These are phyloP conservation scores for Heterobasidion occidentale DNA, from an alignment of 1,284 basidiomycete species.

Conservation along the genomic window DNA sequence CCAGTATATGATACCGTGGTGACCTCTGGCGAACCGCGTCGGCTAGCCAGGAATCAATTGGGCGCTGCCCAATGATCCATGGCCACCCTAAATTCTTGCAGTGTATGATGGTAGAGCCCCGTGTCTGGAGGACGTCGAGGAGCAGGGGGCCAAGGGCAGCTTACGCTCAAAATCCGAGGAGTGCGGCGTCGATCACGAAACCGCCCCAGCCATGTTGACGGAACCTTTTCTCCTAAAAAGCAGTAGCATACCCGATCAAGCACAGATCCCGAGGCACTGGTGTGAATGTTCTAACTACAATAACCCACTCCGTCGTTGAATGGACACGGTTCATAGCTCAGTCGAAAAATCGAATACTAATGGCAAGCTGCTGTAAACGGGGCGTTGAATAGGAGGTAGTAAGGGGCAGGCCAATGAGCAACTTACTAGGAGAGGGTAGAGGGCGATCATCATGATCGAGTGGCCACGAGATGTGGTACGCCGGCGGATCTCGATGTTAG, in stretches of 20 bases:
- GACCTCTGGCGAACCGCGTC: too few relatives aligned
- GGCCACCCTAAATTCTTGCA: too few relatives aligned
- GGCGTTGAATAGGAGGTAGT: neutral
- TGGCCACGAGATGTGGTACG: neutral
- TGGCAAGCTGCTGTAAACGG: neutral
- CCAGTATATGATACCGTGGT: too few relatives aligned
- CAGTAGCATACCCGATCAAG: too few relatives aligned
- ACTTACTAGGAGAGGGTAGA: neutral
- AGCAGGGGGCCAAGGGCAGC: neutral
- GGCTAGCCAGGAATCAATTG: too few relatives aligned
- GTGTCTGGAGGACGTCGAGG: neutral
- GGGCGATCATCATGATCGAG: neutral
- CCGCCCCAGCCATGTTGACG: neutral
- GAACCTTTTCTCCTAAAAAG: neutral
- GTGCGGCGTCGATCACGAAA: neutral
- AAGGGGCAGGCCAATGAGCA: neutral
- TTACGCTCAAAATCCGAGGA: neutral
- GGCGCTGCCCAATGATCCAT: too few relatives aligned
- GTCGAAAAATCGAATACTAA: too few relatives aligned
- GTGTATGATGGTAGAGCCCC: too few relatives aligned
- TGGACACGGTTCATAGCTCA: too few relatives aligned
- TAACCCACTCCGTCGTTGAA: too few relatives aligned
- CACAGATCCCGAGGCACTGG: too few relatives aligned
- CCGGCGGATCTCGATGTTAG: neutral
- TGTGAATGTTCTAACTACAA: too few relatives aligned